Conservation (phyloP, 768 basidiomycete genomes). For the Dioszegia crocea region DNA sequence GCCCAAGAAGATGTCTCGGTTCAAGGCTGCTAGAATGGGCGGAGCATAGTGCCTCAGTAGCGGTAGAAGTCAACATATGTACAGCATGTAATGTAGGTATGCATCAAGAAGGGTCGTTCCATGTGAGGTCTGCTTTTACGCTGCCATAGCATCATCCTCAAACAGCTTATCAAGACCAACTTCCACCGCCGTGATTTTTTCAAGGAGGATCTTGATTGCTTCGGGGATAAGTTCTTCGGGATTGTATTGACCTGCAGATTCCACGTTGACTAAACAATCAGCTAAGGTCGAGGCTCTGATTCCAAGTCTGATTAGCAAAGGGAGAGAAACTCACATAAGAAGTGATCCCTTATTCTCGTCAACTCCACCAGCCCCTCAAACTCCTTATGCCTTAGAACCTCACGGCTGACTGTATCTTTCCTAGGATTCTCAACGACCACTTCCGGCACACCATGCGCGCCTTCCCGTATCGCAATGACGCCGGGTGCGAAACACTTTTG, state of each 20-base stretch:
- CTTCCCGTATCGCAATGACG: conserved; percentile 49
- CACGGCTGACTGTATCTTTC: conserved; percentile 82
- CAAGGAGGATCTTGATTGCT: conserved; percentile 72
- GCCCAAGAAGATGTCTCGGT: conserved; percentile 35
- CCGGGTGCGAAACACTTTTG: conserved; percentile 75
- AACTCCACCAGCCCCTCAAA: conserved; percentile 79
- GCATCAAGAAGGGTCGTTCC: too few relatives aligned
- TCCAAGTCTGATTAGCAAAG: neutral
- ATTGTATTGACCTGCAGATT: conserved; percentile 82
- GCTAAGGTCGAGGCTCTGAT: too few relatives aligned
- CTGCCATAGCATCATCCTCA: conserved; percentile 13
- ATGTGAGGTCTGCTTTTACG: too few relatives aligned
- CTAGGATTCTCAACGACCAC: conserved; percentile 59
- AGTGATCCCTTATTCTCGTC: conserved; percentile 81
- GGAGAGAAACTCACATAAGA: conserved; percentile 66
- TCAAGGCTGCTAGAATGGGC: conserved; percentile 36
- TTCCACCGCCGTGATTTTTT: conserved; percentile 59
- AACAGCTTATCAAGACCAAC: conserved; percentile 40
- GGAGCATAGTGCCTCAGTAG: neutral
- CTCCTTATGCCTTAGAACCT: conserved; percentile 87
- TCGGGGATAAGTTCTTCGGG: conserved; percentile 79
- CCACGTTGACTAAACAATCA: conserved; percentile 65
- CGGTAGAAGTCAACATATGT: neutral
- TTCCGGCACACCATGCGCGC: conserved; percentile 54
- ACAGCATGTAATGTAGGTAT: neutral